Evolutionary conservation across 1,139 yeast genomes (phyloP).

Genomic region (Geotrichum klebahnii): DNA sequence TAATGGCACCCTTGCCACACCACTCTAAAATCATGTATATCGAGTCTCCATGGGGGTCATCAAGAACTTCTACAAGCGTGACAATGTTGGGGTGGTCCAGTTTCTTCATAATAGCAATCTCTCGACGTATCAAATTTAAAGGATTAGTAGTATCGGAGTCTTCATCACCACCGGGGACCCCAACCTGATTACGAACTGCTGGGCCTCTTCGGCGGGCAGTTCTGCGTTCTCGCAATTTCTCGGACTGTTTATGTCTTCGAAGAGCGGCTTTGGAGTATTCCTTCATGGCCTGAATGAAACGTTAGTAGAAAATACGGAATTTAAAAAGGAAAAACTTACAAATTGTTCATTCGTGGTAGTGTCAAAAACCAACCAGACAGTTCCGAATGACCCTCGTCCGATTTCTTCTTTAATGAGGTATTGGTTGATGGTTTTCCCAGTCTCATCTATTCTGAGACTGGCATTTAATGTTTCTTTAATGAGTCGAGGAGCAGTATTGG

Average conservation of each 20-base stretch:
- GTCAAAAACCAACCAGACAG: slow-evolving; percentile 80
- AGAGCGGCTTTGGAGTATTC: slow-evolving; percentile 47
- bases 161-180: neutral
- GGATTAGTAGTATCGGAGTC: slow-evolving; percentile 23
- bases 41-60: slow-evolving; percentile 61
- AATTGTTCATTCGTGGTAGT: slow-evolving; percentile 42
- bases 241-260: slow-evolving; percentile 38
- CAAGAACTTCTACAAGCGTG: slow-evolving; percentile 76
- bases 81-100: slow-evolving; percentile 79
- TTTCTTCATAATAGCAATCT: slow-evolving; percentile 76
- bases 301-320: neutral
- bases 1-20: slow-evolving; percentile 51
- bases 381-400: slow-evolving; percentile 89
- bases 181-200: slow-evolving; percentile 1
- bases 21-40: slow-evolving; percentile 73
- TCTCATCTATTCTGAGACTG: slow-evolving; percentile 35
- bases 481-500: slow-evolving; percentile 36
- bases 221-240: slow-evolving; percentile 18
- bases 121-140: slow-evolving; percentile 55
- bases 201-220: slow-evolving; percentile 12
- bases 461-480: slow-evolving; percentile 43
- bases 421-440: slow-evolving; percentile 39
- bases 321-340: slow-evolving; percentile 27
- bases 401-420: slow-evolving; percentile 61
- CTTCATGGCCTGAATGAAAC: slow-evolving; percentile 59